These are phyloP conservation scores for Cladophialophora immunda DNA, from an alignment of 2,329 filamentous ascomycete genomes.

Conservation along the genomic window DNA sequence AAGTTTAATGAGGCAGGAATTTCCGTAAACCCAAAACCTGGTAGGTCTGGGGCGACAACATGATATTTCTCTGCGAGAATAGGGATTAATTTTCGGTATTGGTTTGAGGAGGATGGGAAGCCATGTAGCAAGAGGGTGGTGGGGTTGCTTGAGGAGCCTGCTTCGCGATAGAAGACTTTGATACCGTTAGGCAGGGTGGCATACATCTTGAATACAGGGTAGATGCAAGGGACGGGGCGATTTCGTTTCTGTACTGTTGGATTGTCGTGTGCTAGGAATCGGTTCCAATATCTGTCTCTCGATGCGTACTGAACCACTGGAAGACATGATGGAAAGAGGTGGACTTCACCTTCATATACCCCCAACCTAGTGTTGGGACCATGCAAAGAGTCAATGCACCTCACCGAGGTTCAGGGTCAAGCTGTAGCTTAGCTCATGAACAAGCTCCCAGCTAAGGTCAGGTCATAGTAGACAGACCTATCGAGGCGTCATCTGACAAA, in stretches of 20 bases:
- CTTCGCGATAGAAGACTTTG: conserved; percentile 51
- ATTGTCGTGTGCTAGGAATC: background rate
- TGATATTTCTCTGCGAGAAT: conserved; percentile 53
- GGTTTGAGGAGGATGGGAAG: conserved; percentile 57
- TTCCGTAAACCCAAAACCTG: conserved; percentile 67
- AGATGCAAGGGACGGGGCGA: no score
- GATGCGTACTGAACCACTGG: background rate
- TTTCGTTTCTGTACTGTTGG: no score
- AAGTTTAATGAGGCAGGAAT: conserved; percentile 54
- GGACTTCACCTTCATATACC: conserved; percentile 4
- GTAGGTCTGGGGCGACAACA: conserved; percentile 66
- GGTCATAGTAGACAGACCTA: background rate
- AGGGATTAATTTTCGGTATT: conserved; percentile 57
- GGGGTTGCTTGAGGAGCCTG: conserved; percentile 46
- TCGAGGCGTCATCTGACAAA: conserved; percentile 23
- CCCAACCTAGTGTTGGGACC: background rate
- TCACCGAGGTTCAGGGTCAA: background rate
- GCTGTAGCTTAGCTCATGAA: conserved; percentile 1
- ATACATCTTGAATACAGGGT: conserved; percentile 24
- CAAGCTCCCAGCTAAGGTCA: background rate
- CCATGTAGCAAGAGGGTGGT: conserved; percentile 58
- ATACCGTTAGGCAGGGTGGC: conserved; percentile 37
- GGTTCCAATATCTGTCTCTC: background rate
- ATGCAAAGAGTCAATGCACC: background rate
- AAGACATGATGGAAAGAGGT: background rate